Percentiles rank a stretch among this genome's conserved stretches.
Conservation (phyloP, 305 asterid species). For the Ruellia speciosa region DNA sequence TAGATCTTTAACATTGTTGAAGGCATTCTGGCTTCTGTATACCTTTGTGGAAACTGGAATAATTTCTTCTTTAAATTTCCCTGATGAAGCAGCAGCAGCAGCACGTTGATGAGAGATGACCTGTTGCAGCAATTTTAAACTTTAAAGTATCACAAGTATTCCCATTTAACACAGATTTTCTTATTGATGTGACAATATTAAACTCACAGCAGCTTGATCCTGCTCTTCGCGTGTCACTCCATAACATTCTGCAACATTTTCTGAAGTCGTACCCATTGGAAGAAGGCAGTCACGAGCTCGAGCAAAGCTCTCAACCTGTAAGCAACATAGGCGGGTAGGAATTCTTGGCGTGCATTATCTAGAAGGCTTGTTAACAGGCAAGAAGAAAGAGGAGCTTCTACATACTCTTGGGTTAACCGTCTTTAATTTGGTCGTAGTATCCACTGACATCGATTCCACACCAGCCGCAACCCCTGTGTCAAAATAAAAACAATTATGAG, state of each 20-base stretch:
- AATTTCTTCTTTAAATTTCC: constrained; percentile 82
- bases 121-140: constrained; percentile 32
- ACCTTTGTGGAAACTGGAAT: constrained; percentile 80
- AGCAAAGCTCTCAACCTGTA: constrained; percentile 43
- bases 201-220: constrained; percentile 85
- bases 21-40: constrained; percentile 9
- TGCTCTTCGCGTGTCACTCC: constrained; percentile 87
- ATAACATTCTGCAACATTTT: constrained; percentile 72
- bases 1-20: neutral
- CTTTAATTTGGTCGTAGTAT: constrained; percentile 27
- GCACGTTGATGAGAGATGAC: constrained; percentile 82
- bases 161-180: neutral
- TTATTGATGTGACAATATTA: constrained; percentile 1
- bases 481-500: neutral
- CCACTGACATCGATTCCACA: constrained; percentile 72
- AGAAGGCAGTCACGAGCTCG: constrained; percentile 87
- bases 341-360: constrained; percentile 4
- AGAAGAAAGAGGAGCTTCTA: constrained; percentile 2
- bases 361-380: constrained; percentile 9
- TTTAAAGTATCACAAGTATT: constrained; percentile 1
- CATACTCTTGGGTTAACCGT: constrained; percentile 55
- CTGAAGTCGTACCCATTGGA: constrained; percentile 94
- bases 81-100: constrained; percentile 68
- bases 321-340: constrained; percentile 16
- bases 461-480: constrained; percentile 83